Evolutionary conservation across 2,329 filamentous ascomycete species (phyloP), one percentile per base, ranked within the genome.

Genomic region (Cercospora beticola): DNA sequence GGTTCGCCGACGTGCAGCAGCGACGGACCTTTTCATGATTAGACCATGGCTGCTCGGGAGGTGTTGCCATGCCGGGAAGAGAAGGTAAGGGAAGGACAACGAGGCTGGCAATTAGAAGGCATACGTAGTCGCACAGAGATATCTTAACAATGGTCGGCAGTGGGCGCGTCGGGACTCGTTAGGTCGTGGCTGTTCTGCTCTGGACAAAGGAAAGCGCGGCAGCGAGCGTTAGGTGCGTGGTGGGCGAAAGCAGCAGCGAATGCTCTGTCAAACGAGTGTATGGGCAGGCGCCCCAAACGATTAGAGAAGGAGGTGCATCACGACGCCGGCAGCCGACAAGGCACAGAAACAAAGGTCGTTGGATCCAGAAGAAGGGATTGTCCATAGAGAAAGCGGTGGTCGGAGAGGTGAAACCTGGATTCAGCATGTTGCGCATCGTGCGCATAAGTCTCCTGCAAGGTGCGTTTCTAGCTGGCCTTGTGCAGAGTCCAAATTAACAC

Each of bases 21-120:
- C 31, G 46, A 74, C 76, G 71, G 79, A 82, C 82, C 79, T 82
- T 82, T 76, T 83, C 82, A 76, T 82, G 79, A 78, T 83, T 80
- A 75, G 79, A 77, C 80, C 81, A 83, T 74, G 79, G 79, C 74
- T 77, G 75, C 66, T 81, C 80, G 74, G 78, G 78, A 75, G 77
- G 76, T 75, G 79, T 78, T 74, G 82, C 80, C 81, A 82, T 82
- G 77, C 76, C 75, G 75, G 77, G 72, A 73, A 74, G 76, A 73
- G 69, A 70, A 72, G 70, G 72, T 75, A 75, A 76, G 69, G 75
- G 71, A 76, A 71, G 70, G 68, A 70, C 72, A 62, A 67, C 68
- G 71, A 65, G 68, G 66, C 68, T 65, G 65, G 72, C 54, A 75
- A 74, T 74, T 76, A 69, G 71, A 74, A 75, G 68, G 72, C 70